Evolutionary conservation across 495 filamentous ascomycete genomes (phyloP).

Genomic region (Haplographium delicatum): DNA sequence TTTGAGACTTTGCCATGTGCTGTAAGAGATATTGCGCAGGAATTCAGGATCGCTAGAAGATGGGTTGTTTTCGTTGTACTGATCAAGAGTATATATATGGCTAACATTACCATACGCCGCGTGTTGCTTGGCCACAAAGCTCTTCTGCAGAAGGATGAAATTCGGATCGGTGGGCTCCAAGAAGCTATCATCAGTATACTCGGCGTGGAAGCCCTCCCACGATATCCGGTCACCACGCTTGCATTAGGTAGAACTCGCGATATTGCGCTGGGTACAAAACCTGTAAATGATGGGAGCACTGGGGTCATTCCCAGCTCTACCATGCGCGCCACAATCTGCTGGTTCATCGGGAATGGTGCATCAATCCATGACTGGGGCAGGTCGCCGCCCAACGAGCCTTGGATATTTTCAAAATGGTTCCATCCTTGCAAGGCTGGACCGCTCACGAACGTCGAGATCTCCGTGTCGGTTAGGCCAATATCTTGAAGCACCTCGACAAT

Average conservation of each 20-base stretch:
- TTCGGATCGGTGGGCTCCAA: conserved; percentile 45
- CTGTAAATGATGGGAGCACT: conserved; percentile 43
- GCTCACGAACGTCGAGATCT: conserved; percentile 41
- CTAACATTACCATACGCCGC: conserved; percentile 45
- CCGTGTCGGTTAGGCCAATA: conserved; percentile 38
- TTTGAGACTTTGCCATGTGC: conserved; percentile 42
- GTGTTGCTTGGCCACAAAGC: conserved; percentile 44
- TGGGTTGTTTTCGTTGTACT: conserved; percentile 50
- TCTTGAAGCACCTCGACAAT: conserved; percentile 45
- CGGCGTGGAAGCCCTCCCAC: conserved; percentile 38
- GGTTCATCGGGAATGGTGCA: conserved; percentile 40
- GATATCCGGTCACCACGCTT: conserved; percentile 39
- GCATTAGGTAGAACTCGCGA: conserved; percentile 38
- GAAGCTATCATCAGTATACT: conserved; percentile 46
- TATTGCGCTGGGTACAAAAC: conserved; percentile 41
- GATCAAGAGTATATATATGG: conserved; percentile 47
- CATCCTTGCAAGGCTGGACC: conserved; percentile 51
- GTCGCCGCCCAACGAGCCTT: conserved; percentile 42
- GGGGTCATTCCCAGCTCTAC: conserved; percentile 50
- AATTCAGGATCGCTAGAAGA: conserved; percentile 41
- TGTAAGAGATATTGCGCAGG: conserved; percentile 40
- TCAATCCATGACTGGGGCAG: conserved; percentile 43
- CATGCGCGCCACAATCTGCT: conserved; percentile 45
- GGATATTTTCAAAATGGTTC: conserved; percentile 53
- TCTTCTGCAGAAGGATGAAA: conserved; percentile 40